These are phyloP conservation scores for Solanum paucissectum DNA, from an alignment of 257 asterid genomes.

Conservation along the genomic window DNA sequence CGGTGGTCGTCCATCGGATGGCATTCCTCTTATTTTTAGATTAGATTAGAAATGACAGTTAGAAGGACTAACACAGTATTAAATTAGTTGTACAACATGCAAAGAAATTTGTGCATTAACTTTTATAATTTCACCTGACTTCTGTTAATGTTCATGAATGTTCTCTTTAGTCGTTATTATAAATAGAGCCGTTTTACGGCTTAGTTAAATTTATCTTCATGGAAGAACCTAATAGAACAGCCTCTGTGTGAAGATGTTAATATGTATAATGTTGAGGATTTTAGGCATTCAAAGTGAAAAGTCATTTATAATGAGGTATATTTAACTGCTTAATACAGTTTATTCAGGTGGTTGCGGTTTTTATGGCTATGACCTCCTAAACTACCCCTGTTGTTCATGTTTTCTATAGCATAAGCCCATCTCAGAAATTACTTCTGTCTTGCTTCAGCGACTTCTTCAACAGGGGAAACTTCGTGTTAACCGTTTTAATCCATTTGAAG, in stretches of 20 bases:
- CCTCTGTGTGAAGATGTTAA: slow-evolving; percentile 36
- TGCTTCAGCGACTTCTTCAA: slow-evolving; percentile 78
- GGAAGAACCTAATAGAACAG: slow-evolving; percentile 50
- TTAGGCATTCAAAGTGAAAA: slow-evolving; percentile 86
- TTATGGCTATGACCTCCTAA: slow-evolving; percentile 1
- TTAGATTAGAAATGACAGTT: too few species aligned
- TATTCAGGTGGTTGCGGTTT: neutral
- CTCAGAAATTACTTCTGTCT: slow-evolving; percentile 94
- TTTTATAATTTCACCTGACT: too few species aligned
- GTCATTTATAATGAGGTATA: slow-evolving; percentile 68
- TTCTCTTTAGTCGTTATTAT: neutral
- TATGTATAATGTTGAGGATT: slow-evolving; percentile 46
- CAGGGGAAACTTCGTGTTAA: slow-evolving; percentile 96
- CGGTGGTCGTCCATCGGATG: too few species aligned
- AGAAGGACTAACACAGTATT: too few species aligned
- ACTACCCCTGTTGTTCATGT: slow-evolving; percentile 9
- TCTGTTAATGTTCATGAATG: neutral
- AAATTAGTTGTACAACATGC: too few species aligned
- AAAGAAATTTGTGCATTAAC: too few species aligned
- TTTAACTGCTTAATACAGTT: neutral
- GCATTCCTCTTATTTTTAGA: too few species aligned
- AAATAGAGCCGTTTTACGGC: neutral
- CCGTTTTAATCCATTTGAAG: slow-evolving; percentile 90
- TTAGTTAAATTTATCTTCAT: neutral
- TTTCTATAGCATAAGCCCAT: slow-evolving; percentile 82